phyloP scores from a whole-genome alignment of 2,329 filamentous ascomycete genomes.

The Rhinocladiella mackenziei region DNA sequence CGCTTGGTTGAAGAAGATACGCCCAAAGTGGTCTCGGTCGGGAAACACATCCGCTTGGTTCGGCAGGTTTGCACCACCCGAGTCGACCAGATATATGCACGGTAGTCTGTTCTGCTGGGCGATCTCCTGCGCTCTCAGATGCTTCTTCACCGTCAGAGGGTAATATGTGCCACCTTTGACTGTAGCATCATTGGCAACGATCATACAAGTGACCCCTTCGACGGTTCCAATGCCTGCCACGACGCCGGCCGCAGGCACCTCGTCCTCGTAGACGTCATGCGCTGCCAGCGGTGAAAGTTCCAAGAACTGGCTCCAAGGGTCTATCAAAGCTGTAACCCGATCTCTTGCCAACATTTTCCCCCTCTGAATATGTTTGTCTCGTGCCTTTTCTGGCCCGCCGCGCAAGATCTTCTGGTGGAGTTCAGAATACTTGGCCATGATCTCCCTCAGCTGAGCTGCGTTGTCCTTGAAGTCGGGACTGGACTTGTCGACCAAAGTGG shows the following conservation, averaged over 20 bases:
- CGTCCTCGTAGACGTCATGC: slow-evolving; percentile 80
- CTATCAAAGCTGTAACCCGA: slow-evolving; percentile 78
- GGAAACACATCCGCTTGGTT: slow-evolving; percentile 96
- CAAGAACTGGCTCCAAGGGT: slow-evolving; percentile 84
- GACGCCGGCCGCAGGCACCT: slow-evolving; percentile 84
- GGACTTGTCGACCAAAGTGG: slow-evolving; percentile 68
- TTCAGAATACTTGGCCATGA: slow-evolving; percentile 63
- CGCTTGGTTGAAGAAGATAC: slow-evolving; percentile 98
- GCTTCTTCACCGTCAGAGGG: slow-evolving; percentile 96
- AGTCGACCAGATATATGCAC: slow-evolving; percentile 95
- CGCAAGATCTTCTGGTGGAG: slow-evolving; percentile 68
- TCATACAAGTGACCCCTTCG: slow-evolving; percentile 84
- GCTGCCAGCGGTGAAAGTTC: slow-evolving; percentile 92
- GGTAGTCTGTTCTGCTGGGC: slow-evolving; percentile 78
- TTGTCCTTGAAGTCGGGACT: slow-evolving; percentile 81
- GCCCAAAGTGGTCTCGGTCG: slow-evolving; percentile 88
- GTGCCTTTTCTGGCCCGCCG: slow-evolving; percentile 76
- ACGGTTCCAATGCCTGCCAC: slow-evolving; percentile 89
- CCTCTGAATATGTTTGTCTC: slow-evolving; percentile 78
- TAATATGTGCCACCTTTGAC: slow-evolving; percentile 98
- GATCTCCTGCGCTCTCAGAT: slow-evolving; percentile 84
- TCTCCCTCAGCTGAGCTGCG: slow-evolving; percentile 68
- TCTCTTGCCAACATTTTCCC: slow-evolving; percentile 95
- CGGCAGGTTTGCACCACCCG: slow-evolving; percentile 88
- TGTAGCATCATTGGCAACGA: slow-evolving; percentile 93